Conservation (phyloP, 768 basidiomycete genomes). For the Panaeolus cyanescens region DNA sequence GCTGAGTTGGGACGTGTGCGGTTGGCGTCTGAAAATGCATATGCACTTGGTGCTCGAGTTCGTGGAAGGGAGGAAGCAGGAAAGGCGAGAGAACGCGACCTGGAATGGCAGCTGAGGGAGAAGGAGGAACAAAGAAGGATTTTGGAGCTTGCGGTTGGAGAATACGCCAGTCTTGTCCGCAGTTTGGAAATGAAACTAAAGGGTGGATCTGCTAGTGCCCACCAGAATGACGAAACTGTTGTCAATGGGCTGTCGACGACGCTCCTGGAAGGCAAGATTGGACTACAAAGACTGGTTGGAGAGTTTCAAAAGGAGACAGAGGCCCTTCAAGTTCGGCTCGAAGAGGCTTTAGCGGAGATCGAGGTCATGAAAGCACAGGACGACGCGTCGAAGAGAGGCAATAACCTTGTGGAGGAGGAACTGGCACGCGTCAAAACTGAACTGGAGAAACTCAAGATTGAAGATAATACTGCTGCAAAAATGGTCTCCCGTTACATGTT, state of each 20-base stretch:
- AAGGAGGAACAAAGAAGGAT: constrained; percentile 62
- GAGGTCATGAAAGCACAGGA: constrained; percentile 41
- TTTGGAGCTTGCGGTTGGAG: constrained; percentile 64
- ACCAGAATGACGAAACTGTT: background rate
- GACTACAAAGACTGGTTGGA: constrained; percentile 46
- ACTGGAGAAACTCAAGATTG: constrained; percentile 55
- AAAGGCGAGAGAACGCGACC: constrained; percentile 46
- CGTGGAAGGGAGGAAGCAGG: constrained; percentile 58
- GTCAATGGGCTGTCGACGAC: background rate
- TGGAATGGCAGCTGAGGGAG: constrained; percentile 45
- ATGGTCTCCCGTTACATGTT: constrained; percentile 89
- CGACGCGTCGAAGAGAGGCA: constrained; percentile 45
- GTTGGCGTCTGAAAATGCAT: constrained; percentile 49
- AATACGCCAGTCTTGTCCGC: constrained; percentile 78
- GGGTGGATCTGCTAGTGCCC: background rate
- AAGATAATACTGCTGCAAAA: constrained; percentile 76
- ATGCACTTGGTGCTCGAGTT: constrained; percentile 53
- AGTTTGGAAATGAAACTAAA: constrained; percentile 51
- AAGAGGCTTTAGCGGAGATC: constrained; percentile 44
- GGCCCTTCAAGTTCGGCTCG: constrained; percentile 43
- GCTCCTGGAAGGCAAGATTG: constrained; percentile 48
- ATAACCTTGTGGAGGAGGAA: constrained; percentile 43
- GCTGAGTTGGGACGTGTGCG: constrained; percentile 46
- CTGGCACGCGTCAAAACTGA: constrained; percentile 49
- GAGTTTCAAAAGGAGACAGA: constrained; percentile 54